These are phyloP conservation scores for Pilobolus umbonatus DNA, from an alignment of 192 early-diverging fungal genomes.

Conservation along the genomic window DNA sequence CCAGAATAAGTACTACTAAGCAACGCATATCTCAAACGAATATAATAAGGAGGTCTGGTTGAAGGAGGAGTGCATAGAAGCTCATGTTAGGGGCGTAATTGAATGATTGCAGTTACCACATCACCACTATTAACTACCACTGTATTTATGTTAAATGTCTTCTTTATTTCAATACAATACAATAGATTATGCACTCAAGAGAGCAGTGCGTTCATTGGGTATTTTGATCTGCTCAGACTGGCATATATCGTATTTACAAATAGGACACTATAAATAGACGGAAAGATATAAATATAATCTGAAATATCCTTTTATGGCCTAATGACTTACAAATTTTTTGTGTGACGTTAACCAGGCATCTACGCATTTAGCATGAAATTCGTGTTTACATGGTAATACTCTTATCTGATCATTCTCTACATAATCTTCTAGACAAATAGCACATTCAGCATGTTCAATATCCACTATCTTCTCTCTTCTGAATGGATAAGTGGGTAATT, in stretches of 20 bases:
- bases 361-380: constrained; percentile 86
- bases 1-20: no score
- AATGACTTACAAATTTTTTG: constrained; percentile 79
- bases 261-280: constrained; percentile 22
- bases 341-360: constrained; percentile 88
- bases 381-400: constrained; percentile 82
- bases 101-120: no score
- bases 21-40: no score
- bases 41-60: no score
- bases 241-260: constrained; percentile 33
- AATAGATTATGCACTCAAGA: constrained; percentile 16
- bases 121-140: no score
- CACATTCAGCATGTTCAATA: constrained; percentile 78
- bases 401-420: constrained; percentile 75
- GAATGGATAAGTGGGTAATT: constrained; percentile 70
- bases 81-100: no score
- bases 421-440: constrained; percentile 94
- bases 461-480: constrained; percentile 56
- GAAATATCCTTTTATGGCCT: background rate
- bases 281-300: background rate
- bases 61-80: no score
- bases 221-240: background rate
- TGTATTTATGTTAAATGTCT: background rate
- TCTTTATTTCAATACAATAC: background rate
- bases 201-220: constrained; percentile 17